Conservation (phyloP, 1,284 basidiomycete genomes). For the Coniferiporia sulphurascens region DNA sequence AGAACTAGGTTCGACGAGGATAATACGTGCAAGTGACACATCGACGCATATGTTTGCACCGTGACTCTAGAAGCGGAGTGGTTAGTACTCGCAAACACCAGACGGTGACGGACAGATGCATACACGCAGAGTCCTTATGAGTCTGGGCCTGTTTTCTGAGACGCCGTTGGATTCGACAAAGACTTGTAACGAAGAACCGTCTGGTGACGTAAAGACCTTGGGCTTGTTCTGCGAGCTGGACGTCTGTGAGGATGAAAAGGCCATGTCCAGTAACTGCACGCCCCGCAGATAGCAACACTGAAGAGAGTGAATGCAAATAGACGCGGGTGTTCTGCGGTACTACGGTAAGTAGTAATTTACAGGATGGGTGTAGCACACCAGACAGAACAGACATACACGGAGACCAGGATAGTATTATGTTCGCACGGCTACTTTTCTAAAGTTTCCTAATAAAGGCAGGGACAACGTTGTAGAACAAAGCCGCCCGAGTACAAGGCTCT, state of each 20-base stretch:
- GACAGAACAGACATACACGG: not conserved
- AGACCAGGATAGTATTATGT: not conserved
- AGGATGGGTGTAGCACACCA: no score
- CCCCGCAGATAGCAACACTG: not conserved
- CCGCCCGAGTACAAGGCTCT: not conserved
- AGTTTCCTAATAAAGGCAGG: no score
- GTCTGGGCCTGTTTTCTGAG: constrained; percentile 37
- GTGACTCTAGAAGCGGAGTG: constrained; percentile 34
- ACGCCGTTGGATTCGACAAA: constrained; percentile 53
- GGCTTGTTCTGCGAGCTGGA: constrained; percentile 3
- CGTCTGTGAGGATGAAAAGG: not conserved
- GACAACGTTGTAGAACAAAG: not conserved
- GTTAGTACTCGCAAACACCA: not conserved
- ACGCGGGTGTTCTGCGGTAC: not conserved
- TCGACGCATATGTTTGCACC: constrained; percentile 47
- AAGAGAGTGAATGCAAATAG: not conserved
- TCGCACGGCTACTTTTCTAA: not conserved
- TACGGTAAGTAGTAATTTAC: not conserved
- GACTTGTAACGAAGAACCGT: constrained; percentile 28
- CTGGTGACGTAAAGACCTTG: constrained; percentile 19
- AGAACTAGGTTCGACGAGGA: constrained; percentile 51
- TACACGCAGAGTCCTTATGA: constrained; percentile 50
- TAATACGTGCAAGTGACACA: constrained; percentile 45
- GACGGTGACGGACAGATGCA: constrained; percentile 18
- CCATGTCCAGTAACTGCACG: not conserved